Evolutionary conservation across 2,329 filamentous ascomycete species (phyloP).

Genomic region (Daldinia sp.): DNA sequence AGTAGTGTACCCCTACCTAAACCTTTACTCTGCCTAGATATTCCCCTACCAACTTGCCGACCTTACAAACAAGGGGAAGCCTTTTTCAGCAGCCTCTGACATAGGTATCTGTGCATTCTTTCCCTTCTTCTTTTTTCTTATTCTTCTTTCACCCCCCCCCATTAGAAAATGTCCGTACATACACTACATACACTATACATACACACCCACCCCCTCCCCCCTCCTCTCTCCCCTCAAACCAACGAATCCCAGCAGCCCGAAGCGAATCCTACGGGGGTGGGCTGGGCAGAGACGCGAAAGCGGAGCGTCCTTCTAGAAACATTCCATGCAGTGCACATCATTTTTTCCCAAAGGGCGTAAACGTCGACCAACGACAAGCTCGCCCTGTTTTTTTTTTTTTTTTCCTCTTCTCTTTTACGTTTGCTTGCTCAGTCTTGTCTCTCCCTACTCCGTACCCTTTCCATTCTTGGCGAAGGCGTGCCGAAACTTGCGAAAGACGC

Average conservation of each 20-base stretch:
- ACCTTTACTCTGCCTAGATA: neutral
- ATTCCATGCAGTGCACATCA: slow-evolving; percentile 49
- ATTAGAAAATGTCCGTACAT: neutral
- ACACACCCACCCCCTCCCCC: neutral
- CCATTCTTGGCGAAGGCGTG: neutral
- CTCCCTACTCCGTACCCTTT: neutral
- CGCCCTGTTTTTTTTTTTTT: neutral
- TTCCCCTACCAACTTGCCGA: slow-evolving; percentile 5
- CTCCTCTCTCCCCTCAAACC: neutral
- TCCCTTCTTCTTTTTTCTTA: neutral
- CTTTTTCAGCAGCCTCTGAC: neutral
- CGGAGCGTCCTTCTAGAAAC: slow-evolving; percentile 48
- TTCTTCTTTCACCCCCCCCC: neutral
- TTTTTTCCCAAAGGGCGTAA: slow-evolving; percentile 23
- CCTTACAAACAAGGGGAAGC: neutral
- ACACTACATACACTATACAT: neutral
- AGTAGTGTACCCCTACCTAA: slow-evolving; percentile 2
- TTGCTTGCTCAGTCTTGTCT: slow-evolving; percentile 23
- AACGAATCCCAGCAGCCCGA: slow-evolving; percentile 18
- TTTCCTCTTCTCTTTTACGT: neutral
- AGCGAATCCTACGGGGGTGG: slow-evolving; percentile 26
- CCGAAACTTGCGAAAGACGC: slow-evolving; percentile 1
- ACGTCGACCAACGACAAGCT: slow-evolving; percentile 31
- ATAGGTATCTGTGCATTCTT: neutral
- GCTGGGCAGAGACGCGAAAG: slow-evolving; percentile 31